A percentile compares a stretch with the other conserved stretches of the same genome.
Evolutionary conservation across 169 alveolate genomes (phyloP).

Genomic region (Babesia microti): DNA sequence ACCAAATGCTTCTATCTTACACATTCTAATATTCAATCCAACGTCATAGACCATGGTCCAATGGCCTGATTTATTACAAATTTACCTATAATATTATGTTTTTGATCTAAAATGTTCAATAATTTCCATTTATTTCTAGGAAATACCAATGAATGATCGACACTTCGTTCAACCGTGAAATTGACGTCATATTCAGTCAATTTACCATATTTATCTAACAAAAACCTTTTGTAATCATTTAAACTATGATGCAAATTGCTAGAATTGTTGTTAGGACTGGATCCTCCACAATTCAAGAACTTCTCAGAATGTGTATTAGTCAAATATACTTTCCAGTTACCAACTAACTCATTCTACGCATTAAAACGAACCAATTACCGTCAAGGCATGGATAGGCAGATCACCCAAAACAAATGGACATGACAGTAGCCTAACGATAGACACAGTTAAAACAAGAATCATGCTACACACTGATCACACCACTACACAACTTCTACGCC

Average conservation of each 20-base stretch:
- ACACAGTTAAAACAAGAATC: neutral
- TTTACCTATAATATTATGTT: neutral
- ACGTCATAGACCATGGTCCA: conserved; percentile 53
- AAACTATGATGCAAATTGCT: conserved; percentile 36
- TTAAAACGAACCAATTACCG: conserved; percentile 8
- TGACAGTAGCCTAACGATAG: neutral
- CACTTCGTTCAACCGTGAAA: conserved; percentile 24
- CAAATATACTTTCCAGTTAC: conserved; percentile 30
- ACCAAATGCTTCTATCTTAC: conserved; percentile 28
- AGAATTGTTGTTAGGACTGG: conserved; percentile 26
- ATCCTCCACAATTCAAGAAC: conserved; percentile 34
- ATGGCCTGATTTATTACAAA: neutral
- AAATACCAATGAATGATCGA: conserved; percentile 7
- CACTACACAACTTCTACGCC: too few relatives aligned
- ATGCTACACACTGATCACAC: too few relatives aligned
- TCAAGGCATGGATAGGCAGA: conserved; percentile 18
- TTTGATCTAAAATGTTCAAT: neutral
- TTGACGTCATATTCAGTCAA: conserved; percentile 13
- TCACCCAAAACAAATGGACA: conserved; percentile 5
- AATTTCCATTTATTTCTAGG: conserved; percentile 40
- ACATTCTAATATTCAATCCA: conserved; percentile 24
- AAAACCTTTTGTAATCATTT: conserved; percentile 15
- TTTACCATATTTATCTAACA: conserved; percentile 15
- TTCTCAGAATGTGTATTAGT: conserved; percentile 15
- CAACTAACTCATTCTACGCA: conserved; percentile 32